These are phyloP conservation scores for Nothophoma quercina DNA, from an alignment of 2,329 filamentous ascomycete species.

Conservation along the genomic window DNA sequence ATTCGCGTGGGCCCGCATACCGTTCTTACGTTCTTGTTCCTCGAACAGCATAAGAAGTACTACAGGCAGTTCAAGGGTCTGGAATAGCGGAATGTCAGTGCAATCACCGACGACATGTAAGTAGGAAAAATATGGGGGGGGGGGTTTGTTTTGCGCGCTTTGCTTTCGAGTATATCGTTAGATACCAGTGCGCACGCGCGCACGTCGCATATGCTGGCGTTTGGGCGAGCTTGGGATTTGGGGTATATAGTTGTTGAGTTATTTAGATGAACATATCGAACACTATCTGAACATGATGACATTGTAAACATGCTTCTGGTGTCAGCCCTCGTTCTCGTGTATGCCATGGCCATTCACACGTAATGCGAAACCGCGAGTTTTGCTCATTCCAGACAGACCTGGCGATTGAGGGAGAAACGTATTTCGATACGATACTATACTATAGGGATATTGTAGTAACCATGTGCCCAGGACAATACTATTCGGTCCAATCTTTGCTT, in stretches of 20 bases:
- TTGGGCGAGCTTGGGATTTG: background rate
- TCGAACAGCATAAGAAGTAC: slow-evolving; percentile 84
- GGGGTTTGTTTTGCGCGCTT: background rate
- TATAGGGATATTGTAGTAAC: background rate
- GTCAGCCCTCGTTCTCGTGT: no score
- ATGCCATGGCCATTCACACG: no score
- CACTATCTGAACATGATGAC: background rate
- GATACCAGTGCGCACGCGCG: slow-evolving; percentile 16
- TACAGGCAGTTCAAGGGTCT: slow-evolving; percentile 60
- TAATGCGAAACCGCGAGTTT: no score
- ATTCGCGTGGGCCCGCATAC: slow-evolving; percentile 76
- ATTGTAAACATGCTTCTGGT: no score
- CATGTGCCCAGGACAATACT: background rate
- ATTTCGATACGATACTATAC: no score
- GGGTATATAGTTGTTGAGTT: background rate
- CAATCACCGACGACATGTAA: no score
- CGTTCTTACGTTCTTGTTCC: slow-evolving; percentile 83
- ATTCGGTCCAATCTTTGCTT: no score
- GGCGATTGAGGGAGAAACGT: no score
- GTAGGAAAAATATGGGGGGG: background rate
- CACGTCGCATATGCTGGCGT: slow-evolving; percentile 18
- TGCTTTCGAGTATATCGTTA: slow-evolving; percentile 6
- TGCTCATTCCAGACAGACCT: no score
- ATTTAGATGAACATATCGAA: background rate
- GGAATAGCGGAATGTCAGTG: no score